Percentiles rank a stretch among this genome's conserved stretches.
Evolutionary conservation across 2,329 filamentous ascomycete species (phyloP).

Genomic region (Graphilbum ipis-grandicollis): DNA sequence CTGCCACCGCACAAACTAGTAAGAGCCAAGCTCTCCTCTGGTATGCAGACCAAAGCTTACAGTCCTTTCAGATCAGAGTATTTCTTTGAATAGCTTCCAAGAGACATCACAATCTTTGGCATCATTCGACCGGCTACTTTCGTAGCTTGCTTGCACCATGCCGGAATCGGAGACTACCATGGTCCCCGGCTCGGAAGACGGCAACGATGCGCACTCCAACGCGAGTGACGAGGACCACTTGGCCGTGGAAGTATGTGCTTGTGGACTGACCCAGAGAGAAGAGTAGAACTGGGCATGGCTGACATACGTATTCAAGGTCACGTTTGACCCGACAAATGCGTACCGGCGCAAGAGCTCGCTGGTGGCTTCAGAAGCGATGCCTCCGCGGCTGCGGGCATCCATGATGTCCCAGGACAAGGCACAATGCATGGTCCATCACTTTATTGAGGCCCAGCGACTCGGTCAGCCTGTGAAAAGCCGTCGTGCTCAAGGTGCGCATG

Average conservation of each 20-base stretch:
- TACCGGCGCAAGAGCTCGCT: constrained; percentile 52
- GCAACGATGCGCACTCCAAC: constrained; percentile 22
- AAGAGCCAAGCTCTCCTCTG: too few species aligned
- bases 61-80: too few species aligned
- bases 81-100: too few species aligned
- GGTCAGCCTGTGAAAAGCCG: constrained; percentile 11
- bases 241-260: constrained; percentile 30
- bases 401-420: constrained; percentile 19
- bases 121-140: too few species aligned
- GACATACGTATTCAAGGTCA: constrained; percentile 30
- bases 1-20: too few species aligned
- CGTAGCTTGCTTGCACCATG: too few species aligned
- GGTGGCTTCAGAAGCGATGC: constrained; percentile 28
- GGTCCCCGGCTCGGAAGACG: not conserved
- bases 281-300: too few species aligned
- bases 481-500: too few species aligned
- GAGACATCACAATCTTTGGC: too few species aligned
- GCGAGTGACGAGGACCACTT: constrained; percentile 33
- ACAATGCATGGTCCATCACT: constrained; percentile 48
- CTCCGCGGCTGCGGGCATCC: constrained; percentile 17
- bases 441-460: constrained; percentile 38
- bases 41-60: too few species aligned
- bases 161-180: not conserved
- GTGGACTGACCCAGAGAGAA: too few species aligned
- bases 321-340: constrained; percentile 41